Percentiles rank a stretch among this genome's conserved stretches.
Evolutionary conservation across 139 green algal species (phyloP).

Genomic region (Chlorella sp.): DNA sequence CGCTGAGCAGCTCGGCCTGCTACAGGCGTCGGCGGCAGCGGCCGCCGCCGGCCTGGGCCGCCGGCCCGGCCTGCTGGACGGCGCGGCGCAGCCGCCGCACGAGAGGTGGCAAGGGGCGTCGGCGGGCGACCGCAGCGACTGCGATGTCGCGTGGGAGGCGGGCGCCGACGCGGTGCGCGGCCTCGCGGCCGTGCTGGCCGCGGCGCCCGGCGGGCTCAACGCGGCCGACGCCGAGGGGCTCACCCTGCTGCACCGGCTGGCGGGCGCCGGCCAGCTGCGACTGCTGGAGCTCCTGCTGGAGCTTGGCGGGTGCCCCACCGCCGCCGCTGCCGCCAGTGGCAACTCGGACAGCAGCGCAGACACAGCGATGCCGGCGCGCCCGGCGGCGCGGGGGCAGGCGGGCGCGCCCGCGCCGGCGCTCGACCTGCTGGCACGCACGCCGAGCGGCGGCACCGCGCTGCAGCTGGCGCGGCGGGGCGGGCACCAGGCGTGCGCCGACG

Average conservation of each 20-base stretch:
- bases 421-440: constrained; percentile 52
- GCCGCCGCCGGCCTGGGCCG: constrained; percentile 9
- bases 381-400: neutral
- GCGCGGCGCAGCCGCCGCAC: neutral
- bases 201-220: constrained; percentile 38
- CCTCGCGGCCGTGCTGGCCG: constrained; percentile 7
- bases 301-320: too few relatives aligned
- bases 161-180: constrained; percentile 15
- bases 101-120: constrained; percentile 6
- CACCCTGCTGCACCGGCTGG: constrained; percentile 46
- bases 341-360: too few relatives aligned
- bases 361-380: too few relatives aligned
- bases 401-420: neutral
- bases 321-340: too few relatives aligned
- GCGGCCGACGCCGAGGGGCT: constrained; percentile 34
- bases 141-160: constrained; percentile 4
- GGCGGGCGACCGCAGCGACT: neutral
- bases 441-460: constrained; percentile 43
- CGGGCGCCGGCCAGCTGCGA: constrained; percentile 26
- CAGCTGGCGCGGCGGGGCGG: constrained; percentile 43
- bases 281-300: constrained; percentile 36
- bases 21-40: neutral
- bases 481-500: constrained; percentile 12
- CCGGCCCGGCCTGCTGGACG: neutral
- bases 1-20: neutral